Base-by-base conservation (phyloP, 371 early-diverging fungal genomes). In the Mortierella sp. region DNA sequence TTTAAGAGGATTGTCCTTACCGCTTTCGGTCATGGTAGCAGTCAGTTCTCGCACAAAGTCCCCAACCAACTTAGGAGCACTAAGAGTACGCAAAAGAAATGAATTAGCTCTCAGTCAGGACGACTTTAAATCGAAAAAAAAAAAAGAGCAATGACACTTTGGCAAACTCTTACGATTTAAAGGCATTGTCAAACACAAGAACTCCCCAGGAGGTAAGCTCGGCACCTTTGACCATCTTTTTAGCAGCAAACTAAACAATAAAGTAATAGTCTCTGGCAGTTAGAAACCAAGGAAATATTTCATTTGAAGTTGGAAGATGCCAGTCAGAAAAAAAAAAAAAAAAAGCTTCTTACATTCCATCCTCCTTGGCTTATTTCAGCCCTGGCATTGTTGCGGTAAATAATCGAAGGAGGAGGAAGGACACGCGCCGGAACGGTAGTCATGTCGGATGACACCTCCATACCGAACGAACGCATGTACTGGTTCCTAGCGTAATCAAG, bases 151-250 rank as follows among this genome's bases (percentile, higher is more conserved):
- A 37, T 3, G 3, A 9, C 9, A 37, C 37, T 37, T 37, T 37
- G 37, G 37, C 37, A 37, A 9, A 37, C 37, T 37, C 37, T 37
- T 37, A 37, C 37, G 9, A 37, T 37, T 9, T 37, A 5, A 9
- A 9, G 37, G 37, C 5, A 64, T 60, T 61, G 37, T 81, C 85
- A 21, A 82, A 81, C 7, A 86, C 81, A 11, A 93, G 85, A 28
- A 94, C 90, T 44, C 83, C 84, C 93, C 93, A 93, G 28, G 87
- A 85, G 14, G 74, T 59, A 37, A 94, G 80, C 7, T 79, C 83
- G 7, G 81, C 83, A 19, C 92, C 91, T 12, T 84, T 76, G 16
- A 82, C 82, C 45, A 89, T 84, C 81, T 91, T 90, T 74, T 88
- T n/a, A n/a, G n/a, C n/a, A n/a, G n/a, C n/a, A n/a, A n/a, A n/a